phyloP scores from a whole-genome alignment of 2,329 filamentous ascomycete genomes.

The Stagonosporopsis vannaccii region DNA sequence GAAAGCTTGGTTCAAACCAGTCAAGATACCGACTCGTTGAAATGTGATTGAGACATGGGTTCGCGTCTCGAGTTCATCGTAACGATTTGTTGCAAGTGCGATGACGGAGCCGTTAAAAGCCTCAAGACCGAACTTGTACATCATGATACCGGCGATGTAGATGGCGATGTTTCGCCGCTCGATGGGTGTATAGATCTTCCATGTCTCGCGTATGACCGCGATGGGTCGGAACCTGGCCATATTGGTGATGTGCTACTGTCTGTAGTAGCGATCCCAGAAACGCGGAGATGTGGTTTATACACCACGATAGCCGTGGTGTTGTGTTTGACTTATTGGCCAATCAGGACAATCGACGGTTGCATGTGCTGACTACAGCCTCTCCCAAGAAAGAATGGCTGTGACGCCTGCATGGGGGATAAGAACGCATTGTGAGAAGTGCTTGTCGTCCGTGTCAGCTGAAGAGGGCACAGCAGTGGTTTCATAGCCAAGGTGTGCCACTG shows the following conservation, averaged over 20 bases:
- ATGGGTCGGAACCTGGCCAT: conserved; percentile 30
- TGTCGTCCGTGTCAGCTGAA: conserved; percentile 26
- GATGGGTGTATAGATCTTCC: conserved; percentile 44
- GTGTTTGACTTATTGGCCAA: conserved; percentile 25
- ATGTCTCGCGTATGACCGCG: conserved; percentile 39
- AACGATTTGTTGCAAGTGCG: conserved; percentile 59
- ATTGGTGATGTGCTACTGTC: conserved; percentile 26
- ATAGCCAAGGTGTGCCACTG: conserved; percentile 34
- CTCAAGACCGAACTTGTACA: conserved; percentile 62
- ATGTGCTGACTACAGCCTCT: conserved; percentile 32
- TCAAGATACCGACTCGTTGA: conserved; percentile 56
- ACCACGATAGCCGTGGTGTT: conserved; percentile 23
- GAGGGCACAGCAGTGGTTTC: conserved; percentile 23
- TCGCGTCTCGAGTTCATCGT: conserved; percentile 54
- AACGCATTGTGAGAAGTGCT: conserved; percentile 29
- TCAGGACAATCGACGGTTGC: conserved; percentile 23
- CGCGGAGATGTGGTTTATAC: conserved; percentile 35
- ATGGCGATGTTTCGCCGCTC: conserved; percentile 52
- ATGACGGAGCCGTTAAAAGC: conserved; percentile 61
- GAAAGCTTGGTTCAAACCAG: conserved; percentile 60
- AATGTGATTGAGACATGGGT: conserved; percentile 53
- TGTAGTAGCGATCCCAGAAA: conserved; percentile 24
- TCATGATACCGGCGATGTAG: conserved; percentile 60
- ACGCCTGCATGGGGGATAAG: conserved; percentile 31
- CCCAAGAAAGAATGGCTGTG: conserved; percentile 24